Evolutionary conservation across 1,284 basidiomycete genomes (phyloP), one percentile per base, ranked within the genome.

Genomic region (Leccinum angustisporum): DNA sequence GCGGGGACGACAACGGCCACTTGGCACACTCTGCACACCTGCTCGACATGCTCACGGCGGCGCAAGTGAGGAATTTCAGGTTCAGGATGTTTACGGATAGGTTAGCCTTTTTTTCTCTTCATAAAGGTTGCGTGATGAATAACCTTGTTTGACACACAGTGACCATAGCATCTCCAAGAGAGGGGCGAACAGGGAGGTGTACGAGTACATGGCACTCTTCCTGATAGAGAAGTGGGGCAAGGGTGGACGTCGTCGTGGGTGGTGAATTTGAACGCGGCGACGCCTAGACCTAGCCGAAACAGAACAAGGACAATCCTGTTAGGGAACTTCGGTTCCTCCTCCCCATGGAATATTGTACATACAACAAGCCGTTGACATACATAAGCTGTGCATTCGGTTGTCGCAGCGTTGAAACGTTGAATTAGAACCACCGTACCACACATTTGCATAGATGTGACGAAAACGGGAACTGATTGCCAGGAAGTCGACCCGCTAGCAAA

Each of bases 41-140:
- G 68, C 77, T 98, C 54, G 97, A 98, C 75, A 92, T 96, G 85
- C 84, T 99, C 66, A 98, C 95, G 0, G 80, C 81, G 68, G 85
- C 81, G 18, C 79, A 87, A 59, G 85, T 98, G 38, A 81, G 91
- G 64, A 85, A 85, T 46, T 98, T 91, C 78, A 81, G 89, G 69
- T 97, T 98, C 77, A 85, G 96, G 71, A 94, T 97, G 91, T 99
- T 98, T 77, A 94, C 94, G 30, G 97, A 99, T 76, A 94, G 92
- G 90, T 91, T 66, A 65, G 83, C 76, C 31, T 30, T 34, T 43
- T 46, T 57, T 18, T 61, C 8, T 33, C 38, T 40, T 16, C 38
- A 40, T 9, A n/a, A 4, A 25, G n/a, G 13, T 8, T 58, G 53
- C 30, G 55, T 61, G 40, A 21, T 54, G 64, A 58, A 65, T 65